Percentiles rank a stretch among this genome's conserved stretches.
Conservation (phyloP, 108 stramenopile genomes). For the Pelagomonas calceolata region DNA sequence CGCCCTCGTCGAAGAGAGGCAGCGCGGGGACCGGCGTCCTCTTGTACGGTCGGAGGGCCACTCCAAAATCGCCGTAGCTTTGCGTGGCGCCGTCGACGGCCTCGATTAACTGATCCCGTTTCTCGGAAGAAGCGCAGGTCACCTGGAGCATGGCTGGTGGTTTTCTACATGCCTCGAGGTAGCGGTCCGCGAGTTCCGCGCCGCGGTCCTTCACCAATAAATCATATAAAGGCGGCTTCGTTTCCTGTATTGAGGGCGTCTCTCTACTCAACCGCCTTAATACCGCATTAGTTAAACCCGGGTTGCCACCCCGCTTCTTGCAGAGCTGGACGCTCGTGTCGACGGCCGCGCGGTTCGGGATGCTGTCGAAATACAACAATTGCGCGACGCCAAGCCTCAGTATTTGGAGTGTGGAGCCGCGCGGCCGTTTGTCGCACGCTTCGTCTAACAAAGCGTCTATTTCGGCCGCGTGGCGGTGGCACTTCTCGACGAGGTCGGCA, state of each 20-base stretch:
- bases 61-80: slow-evolving; percentile 55
- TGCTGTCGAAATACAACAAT: slow-evolving; percentile 47
- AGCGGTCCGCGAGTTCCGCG: slow-evolving; percentile 33
- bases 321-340: slow-evolving; percentile 63
- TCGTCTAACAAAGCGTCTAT: no score
- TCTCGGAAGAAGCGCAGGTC: slow-evolving; percentile 35
- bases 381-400: slow-evolving; percentile 59
- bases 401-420: slow-evolving; percentile 16
- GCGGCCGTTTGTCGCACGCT: no score
- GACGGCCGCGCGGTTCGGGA: slow-evolving; percentile 50
- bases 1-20: slow-evolving; percentile 45
- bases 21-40: slow-evolving; percentile 44
- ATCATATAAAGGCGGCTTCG: slow-evolving; percentile 47
- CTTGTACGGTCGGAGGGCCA: slow-evolving; percentile 21
- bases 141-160: slow-evolving; percentile 40
- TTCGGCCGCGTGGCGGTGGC: no score
- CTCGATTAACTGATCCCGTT: slow-evolving; percentile 14
- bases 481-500: no score
- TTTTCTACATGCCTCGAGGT: slow-evolving; percentile 46
- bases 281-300: slow-evolving; percentile 67
- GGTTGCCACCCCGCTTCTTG: slow-evolving; percentile 27
- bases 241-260: slow-evolving; percentile 40
- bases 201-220: slow-evolving; percentile 51
- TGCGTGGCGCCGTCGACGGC: slow-evolving; percentile 12
- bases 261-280: slow-evolving; percentile 43